Base-by-base conservation (phyloP, 192 early-diverging fungal genomes). In the Entrophospora sp. region DNA sequence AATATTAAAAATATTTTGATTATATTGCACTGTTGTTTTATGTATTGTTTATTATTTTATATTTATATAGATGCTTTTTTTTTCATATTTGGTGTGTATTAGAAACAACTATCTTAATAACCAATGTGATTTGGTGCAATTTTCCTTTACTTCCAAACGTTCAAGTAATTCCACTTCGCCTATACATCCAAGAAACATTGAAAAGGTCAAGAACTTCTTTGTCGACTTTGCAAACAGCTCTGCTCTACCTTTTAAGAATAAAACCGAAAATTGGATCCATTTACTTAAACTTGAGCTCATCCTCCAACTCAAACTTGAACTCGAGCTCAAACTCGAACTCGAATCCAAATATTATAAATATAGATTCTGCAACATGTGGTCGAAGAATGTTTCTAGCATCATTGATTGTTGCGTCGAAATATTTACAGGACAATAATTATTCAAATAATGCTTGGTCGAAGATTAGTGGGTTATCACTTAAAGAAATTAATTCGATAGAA, bases 331-430 rank as follows among this genome's bases (percentile, higher is more conserved):
- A n/a, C n/a, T n/a, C n/a, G n/a, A n/a, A n/a, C n/a, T n/a, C n/a
- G 1, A 30, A 59, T 22, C n/a, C 5, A 20, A 22, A 24, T 52
- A 30, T 30, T 32, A 2, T 30, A 13, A 14, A 27, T n/a, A 28
- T 24, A 31, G 61, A 55, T 40, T 61, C 61, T 2, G 46, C 52
- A 8, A 40, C 61, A n/a, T 90, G 88, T 53, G 89, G 85, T 5
- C 88, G 91, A 45, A 79, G 91, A 48, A 87, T 94, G 72, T 95
- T 94, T 73, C 75, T 94, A 8, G 85, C 89, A 25, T 79, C 91
- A 2, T 74, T 97, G 31, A 89, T 97, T 46, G 74, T 87, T 37
- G 91, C 95, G 2, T 90, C 90, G 45, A 97, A 97, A 72, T 94
- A 87, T 66, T 81, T 89, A 40, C 83, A 83, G 58, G 95, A 97